Percentiles rank a stretch among this genome's conserved stretches.
These are phyloP conservation scores for Pleomassaria siparia DNA, from an alignment of 2,329 filamentous ascomycete species.

Conservation along the genomic window DNA sequence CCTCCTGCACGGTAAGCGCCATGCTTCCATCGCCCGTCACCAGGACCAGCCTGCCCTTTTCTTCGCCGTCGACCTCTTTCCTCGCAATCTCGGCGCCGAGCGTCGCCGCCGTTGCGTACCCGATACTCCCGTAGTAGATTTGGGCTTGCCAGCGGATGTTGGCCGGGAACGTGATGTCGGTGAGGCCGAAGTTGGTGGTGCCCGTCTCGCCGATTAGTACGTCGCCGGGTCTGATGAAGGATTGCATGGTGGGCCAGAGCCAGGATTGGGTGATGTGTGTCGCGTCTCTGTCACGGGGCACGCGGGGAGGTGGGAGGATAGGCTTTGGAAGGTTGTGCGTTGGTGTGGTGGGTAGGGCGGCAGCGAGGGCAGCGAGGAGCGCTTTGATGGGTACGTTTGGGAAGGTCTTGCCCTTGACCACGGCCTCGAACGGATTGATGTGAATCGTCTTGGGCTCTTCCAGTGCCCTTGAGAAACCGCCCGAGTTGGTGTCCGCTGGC, in stretches of 20 bases:
- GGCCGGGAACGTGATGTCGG: slow-evolving; percentile 34
- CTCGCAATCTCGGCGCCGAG: slow-evolving; percentile 52
- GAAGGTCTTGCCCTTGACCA: slow-evolving; percentile 36
- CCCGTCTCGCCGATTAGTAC: slow-evolving; percentile 47
- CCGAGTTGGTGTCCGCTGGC: slow-evolving; percentile 47
- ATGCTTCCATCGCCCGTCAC: slow-evolving; percentile 67
- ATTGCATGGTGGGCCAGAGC: slow-evolving; percentile 46
- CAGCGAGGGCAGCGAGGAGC: slow-evolving; percentile 33
- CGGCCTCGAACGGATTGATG: slow-evolving; percentile 43
- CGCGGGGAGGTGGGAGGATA: slow-evolving; percentile 26
- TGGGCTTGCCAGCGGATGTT: slow-evolving; percentile 40
- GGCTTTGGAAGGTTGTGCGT: slow-evolving; percentile 28
- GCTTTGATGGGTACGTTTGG: slow-evolving; percentile 41
- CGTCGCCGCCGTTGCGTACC: slow-evolving; percentile 46
- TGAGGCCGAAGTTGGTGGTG: slow-evolving; percentile 44
- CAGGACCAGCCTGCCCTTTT: slow-evolving; percentile 51
- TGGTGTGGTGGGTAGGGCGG: slow-evolving; percentile 22
- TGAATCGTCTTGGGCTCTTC: slow-evolving; percentile 32
- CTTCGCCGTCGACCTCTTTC: slow-evolving; percentile 44
- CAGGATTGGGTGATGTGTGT: slow-evolving; percentile 47
- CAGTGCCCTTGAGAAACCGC: slow-evolving; percentile 43
- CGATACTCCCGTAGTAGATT: slow-evolving; percentile 49
- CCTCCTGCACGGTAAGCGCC: slow-evolving; percentile 67
- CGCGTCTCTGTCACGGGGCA: slow-evolving; percentile 34
- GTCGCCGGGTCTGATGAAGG: slow-evolving; percentile 42